Conservation (phyloP, 1,284 basidiomycete species). For the Clitocybe nebularis region DNA sequence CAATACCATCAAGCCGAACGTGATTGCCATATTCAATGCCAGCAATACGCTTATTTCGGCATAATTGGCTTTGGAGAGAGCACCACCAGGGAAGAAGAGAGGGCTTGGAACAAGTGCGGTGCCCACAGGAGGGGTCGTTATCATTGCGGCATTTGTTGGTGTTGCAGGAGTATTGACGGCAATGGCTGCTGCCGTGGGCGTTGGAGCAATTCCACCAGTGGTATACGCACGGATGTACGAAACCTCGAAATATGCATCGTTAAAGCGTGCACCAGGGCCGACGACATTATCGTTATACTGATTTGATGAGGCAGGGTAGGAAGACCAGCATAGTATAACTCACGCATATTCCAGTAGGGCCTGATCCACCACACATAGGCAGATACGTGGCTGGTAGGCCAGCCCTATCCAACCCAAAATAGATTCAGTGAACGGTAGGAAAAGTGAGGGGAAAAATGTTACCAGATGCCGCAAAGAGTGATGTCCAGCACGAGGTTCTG, state of each 20-base stretch:
- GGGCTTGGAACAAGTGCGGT: conserved; percentile 16
- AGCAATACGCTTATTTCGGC: too few relatives aligned
- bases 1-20: too few relatives aligned
- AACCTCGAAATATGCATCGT: conserved; percentile 29
- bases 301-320: not conserved
- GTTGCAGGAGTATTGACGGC: conserved; percentile 5
- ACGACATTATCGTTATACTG: conserved; percentile 39
- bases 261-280: conserved; percentile 30
- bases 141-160: conserved; percentile 2
- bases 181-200: conserved; percentile 19
- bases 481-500: conserved; percentile 51
- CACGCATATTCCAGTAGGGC: conserved; percentile 27
- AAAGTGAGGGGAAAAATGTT: not conserved
- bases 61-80: too few relatives aligned
- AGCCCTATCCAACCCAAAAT: conserved; percentile 19
- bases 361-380: conserved; percentile 19
- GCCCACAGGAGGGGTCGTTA: conserved; percentile 9
- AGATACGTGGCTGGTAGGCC: conserved; percentile 23
- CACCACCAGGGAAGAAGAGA: conserved; percentile 12
- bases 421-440: not conserved
- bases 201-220: conserved; percentile 23
- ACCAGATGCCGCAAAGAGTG: conserved; percentile 41
- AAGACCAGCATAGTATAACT: conserved; percentile 6
- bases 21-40: too few relatives aligned
- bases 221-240: conserved; percentile 27